Evolutionary conservation across 331 rosid genomes (phyloP).

Genomic region (Malus hybrid): DNA sequence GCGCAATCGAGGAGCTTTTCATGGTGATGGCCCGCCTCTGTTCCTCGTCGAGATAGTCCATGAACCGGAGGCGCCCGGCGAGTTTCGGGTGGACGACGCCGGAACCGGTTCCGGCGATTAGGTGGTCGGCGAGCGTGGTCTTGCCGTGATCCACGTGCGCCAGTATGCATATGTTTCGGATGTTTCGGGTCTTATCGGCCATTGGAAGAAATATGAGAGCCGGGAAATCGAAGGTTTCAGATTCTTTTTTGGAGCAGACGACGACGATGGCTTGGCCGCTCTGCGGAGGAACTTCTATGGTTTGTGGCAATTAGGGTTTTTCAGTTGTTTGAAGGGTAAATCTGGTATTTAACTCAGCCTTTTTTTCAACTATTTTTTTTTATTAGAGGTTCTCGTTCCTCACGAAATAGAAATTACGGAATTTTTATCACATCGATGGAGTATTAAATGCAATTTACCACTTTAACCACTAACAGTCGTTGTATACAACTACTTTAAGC

Average conservation of each 20-base stretch:
- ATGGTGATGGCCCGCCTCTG: slow-evolving; percentile 81
- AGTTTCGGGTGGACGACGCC: slow-evolving; percentile 65
- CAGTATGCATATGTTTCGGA: slow-evolving; percentile 68
- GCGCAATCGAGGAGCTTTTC: slow-evolving; percentile 74
- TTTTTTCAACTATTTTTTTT: too few relatives aligned
- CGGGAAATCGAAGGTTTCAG: neutral
- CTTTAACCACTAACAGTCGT: too few relatives aligned
- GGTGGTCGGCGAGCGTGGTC: slow-evolving; percentile 81
- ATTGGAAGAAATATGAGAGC: neutral
- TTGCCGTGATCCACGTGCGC: slow-evolving; percentile 93
- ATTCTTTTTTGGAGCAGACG: neutral
- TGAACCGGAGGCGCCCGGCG: slow-evolving; percentile 74
- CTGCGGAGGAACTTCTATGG: too few relatives aligned
- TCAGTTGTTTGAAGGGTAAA: too few relatives aligned
- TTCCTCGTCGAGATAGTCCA: slow-evolving; percentile 82
- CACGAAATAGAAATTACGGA: too few relatives aligned
- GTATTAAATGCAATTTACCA: too few relatives aligned
- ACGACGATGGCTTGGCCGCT: neutral
- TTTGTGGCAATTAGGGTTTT: too few relatives aligned
- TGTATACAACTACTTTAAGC: too few relatives aligned
- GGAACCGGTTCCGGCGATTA: slow-evolving; percentile 52
- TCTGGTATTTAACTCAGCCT: too few relatives aligned
- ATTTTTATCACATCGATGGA: too few relatives aligned
- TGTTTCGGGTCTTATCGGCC: slow-evolving; percentile 26
- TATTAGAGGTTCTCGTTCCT: too few relatives aligned